Evolutionary conservation across 176 grass and related monocot genomes (phyloP).

Genomic region (Secale cereale): DNA sequence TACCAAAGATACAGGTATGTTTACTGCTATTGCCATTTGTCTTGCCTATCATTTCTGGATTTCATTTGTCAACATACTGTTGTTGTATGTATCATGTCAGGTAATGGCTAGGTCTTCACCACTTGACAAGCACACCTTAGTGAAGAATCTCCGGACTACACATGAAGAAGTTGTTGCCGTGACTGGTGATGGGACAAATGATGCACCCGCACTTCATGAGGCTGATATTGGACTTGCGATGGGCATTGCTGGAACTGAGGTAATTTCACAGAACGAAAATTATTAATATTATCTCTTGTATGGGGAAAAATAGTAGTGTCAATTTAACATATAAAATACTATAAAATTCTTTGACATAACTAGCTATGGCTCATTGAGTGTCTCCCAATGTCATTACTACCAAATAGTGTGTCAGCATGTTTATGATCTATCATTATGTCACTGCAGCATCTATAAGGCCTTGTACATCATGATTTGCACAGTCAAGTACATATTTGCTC

Average conservation of each 20-base stretch:
- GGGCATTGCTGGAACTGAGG: constrained; percentile 97
- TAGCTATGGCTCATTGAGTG: background rate
- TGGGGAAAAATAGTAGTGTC: background rate
- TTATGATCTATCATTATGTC: background rate
- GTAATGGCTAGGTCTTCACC: constrained; percentile 97
- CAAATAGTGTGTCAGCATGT: background rate
- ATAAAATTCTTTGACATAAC: background rate
- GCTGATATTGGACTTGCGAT: constrained; percentile 96
- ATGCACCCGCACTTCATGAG: constrained; percentile 92
- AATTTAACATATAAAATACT: background rate
- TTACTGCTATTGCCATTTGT: background rate
- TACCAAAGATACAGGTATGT: constrained; percentile 86
- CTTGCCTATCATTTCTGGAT: background rate
- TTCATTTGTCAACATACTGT: constrained; percentile 8
- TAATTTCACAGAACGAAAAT: constrained; percentile 22
- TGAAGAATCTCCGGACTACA: constrained; percentile 76
- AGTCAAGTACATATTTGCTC: constrained; percentile 1
- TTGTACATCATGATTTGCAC: background rate
- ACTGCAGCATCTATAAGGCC: background rate
- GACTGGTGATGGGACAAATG: constrained; percentile 95
- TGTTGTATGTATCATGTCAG: constrained; percentile 37
- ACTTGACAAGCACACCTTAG: constrained; percentile 90
- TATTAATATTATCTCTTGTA: background rate
- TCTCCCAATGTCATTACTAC: background rate
- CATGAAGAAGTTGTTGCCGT: constrained; percentile 87